These are phyloP conservation scores for Chlorella sp. DNA, from an alignment of 139 green algal species.

Conservation along the genomic window DNA sequence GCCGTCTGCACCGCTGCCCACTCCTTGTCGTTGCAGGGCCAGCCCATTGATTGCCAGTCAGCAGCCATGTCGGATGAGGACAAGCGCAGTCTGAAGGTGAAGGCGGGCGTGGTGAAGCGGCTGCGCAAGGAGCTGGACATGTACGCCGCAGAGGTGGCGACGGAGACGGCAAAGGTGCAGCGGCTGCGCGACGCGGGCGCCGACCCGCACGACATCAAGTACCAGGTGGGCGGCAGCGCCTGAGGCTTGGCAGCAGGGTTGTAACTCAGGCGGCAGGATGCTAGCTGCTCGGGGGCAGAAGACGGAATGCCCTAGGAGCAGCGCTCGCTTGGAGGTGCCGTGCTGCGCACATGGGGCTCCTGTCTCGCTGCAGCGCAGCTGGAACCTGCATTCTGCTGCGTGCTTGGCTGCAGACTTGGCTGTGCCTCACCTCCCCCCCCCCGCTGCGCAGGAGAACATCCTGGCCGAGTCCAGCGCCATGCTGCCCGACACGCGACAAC, in stretches of 20 bases:
- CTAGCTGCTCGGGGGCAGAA: too few relatives aligned
- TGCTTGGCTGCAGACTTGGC: not conserved
- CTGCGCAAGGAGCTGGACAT: slow-evolving; percentile 80
- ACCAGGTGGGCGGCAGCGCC: slow-evolving; percentile 86
- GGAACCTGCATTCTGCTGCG: too few relatives aligned
- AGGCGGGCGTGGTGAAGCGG: slow-evolving; percentile 23
- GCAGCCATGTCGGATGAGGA: slow-evolving; percentile 28
- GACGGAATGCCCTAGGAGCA: too few relatives aligned
- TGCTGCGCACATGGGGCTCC: too few relatives aligned
- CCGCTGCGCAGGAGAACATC: slow-evolving; percentile 80
- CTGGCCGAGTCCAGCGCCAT: slow-evolving; percentile 86
- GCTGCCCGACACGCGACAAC: slow-evolving; percentile 84
- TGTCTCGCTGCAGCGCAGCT: too few relatives aligned
- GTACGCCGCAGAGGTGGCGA: slow-evolving; percentile 80
- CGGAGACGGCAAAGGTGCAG: slow-evolving; percentile 73
- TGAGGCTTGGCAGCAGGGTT: too few relatives aligned
- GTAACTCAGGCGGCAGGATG: too few relatives aligned
- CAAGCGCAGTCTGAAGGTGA: slow-evolving; percentile 8
- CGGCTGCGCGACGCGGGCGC: slow-evolving; percentile 69
- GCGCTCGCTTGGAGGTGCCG: too few relatives aligned
- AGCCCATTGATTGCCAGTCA: not conserved
- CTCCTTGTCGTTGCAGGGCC: not conserved
- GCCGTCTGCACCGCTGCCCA: not conserved
- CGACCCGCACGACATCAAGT: slow-evolving; percentile 83
- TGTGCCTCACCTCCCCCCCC: not conserved